These are phyloP conservation scores for Fremontodendron californicum DNA, from an alignment of 345 rosid species.

Conservation along the genomic window DNA sequence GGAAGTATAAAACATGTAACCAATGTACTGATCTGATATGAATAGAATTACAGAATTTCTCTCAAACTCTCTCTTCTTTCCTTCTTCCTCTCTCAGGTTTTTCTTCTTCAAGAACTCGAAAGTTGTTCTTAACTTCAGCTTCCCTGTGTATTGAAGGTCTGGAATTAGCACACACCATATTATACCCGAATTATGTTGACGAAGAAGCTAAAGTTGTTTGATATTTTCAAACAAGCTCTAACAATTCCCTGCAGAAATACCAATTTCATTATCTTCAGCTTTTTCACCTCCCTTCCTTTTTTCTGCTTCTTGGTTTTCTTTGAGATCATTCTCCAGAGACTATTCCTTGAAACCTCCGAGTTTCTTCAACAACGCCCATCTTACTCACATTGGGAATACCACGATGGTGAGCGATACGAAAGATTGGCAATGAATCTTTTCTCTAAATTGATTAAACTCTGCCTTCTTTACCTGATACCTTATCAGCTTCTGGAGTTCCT, in stretches of 20 bases:
- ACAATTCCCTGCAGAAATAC: slow-evolving; percentile 12
- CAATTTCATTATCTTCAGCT: slow-evolving; percentile 18
- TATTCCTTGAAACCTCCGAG: slow-evolving; percentile 7
- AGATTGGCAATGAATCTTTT: background rate
- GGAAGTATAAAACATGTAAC: too few species aligned
- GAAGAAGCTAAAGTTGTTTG: slow-evolving; percentile 18
- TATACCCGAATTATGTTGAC: slow-evolving; percentile 3
- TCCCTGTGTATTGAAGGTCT: too few species aligned
- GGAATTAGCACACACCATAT: too few species aligned
- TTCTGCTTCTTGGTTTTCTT: slow-evolving; percentile 32
- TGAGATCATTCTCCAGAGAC: slow-evolving; percentile 21
- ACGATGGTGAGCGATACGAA: background rate
- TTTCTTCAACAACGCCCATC: background rate
- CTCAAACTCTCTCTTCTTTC: too few species aligned
- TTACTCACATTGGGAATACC: background rate
- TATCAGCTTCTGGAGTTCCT: slow-evolving; percentile 32
- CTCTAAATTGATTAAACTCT: slow-evolving; percentile 4
- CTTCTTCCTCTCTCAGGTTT: too few species aligned
- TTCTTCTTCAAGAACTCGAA: too few species aligned
- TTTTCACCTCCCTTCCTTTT: slow-evolving; percentile 28
- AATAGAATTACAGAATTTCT: too few species aligned
- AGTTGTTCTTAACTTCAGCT: too few species aligned
- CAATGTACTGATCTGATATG: too few species aligned
- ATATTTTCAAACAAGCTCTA: slow-evolving; percentile 23
- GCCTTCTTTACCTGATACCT: slow-evolving; percentile 6